Conservation (phyloP, 441 rosid genomes). For the Gossypium davidsonii region DNA sequence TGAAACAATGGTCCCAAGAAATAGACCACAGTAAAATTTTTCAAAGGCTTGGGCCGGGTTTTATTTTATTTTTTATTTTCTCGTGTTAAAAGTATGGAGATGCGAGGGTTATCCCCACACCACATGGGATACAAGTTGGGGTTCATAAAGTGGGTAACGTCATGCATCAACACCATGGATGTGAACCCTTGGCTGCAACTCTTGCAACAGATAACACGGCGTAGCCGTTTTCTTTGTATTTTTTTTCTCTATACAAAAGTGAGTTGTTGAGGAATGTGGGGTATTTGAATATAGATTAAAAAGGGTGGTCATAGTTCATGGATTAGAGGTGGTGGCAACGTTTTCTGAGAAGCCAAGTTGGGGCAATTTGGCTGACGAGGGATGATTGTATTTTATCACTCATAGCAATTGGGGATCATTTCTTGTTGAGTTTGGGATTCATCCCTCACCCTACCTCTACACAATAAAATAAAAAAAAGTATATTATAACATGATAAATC, state of each 20-base stretch:
- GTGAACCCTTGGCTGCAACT: not conserved
- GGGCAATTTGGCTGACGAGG: not conserved
- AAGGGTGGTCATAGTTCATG: not conserved
- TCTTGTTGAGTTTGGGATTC: not conserved
- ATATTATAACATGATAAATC: no score
- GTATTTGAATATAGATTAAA: not conserved
- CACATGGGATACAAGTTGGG: not conserved
- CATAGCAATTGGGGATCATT: no score
- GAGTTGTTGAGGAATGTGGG: not conserved
- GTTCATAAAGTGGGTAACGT: not conserved
- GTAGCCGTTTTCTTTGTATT: not conserved
- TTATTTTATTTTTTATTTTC: not conserved
- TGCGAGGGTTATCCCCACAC: not conserved
- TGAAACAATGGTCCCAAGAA: constrained; percentile 23
- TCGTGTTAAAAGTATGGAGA: not conserved
- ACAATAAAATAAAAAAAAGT: no score
- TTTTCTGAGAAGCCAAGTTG: not conserved
- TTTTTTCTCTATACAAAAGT: not conserved
- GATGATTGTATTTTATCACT: not conserved
- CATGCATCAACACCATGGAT: not conserved
- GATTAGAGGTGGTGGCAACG: not conserved
- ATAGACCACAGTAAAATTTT: not conserved
- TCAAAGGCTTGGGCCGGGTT: not conserved
- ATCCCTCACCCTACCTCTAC: not conserved
- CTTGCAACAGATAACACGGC: not conserved